Conservation (phyloP, 352 stramenopile species). For the Phytopythium litorale region DNA sequence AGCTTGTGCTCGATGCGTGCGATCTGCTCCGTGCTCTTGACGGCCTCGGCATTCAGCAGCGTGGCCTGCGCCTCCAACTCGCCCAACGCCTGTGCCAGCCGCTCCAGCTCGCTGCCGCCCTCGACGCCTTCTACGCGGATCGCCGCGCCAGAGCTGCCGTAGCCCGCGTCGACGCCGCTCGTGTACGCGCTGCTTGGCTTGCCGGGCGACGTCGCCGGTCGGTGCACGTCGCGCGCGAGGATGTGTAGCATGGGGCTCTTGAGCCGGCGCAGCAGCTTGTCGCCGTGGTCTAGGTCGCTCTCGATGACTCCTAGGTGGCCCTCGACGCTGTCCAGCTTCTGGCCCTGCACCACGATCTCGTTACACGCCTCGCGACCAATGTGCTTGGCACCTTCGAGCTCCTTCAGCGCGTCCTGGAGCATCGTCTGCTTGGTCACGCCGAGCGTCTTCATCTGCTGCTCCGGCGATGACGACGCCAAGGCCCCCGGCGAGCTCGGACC, state of each 20-base stretch:
- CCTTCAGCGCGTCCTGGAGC: conserved; percentile 64
- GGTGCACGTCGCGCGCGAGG: conserved; percentile 38
- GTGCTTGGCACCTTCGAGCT: conserved; percentile 69
- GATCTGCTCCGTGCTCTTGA: conserved; percentile 69
- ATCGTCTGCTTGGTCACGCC: conserved; percentile 54
- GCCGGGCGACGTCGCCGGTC: conserved; percentile 13
- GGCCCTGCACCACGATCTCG: conserved; percentile 70
- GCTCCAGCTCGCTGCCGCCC: conserved; percentile 54
- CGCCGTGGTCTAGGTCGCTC: conserved; percentile 62
- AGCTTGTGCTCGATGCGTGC: conserved; percentile 67
- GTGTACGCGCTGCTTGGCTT: conserved; percentile 11
- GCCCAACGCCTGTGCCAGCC: conserved; percentile 47
- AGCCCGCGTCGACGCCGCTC: conserved; percentile 4
- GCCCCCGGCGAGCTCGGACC: conserved; percentile 4
- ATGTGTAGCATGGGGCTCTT: conserved; percentile 66
- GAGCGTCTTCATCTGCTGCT: conserved; percentile 71
- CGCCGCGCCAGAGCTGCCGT: neutral
- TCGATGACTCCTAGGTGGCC: conserved; percentile 52
- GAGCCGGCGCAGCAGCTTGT: conserved; percentile 71
- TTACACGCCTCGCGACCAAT: conserved; percentile 63
- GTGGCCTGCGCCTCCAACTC: conserved; percentile 73
- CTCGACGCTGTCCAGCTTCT: conserved; percentile 74
- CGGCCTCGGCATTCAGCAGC: conserved; percentile 59
- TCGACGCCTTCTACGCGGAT: conserved; percentile 14
- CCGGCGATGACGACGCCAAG: conserved; percentile 25